Evolutionary conservation across 2,329 filamentous ascomycete genomes (phyloP).

Genomic region (Aspergillus pseudoterreus): DNA sequence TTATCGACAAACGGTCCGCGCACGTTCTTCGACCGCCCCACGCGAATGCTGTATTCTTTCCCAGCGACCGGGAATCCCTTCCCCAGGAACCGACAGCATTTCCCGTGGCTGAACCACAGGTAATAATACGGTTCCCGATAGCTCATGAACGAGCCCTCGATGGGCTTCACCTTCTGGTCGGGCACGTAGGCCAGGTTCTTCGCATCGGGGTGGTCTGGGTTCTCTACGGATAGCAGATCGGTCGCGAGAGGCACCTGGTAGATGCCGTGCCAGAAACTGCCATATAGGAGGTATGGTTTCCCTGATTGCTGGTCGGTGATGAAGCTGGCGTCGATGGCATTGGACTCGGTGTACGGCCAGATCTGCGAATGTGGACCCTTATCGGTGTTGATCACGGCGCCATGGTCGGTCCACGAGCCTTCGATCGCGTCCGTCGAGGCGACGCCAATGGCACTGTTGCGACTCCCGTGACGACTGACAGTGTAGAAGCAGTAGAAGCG

Average conservation of each 20-base stretch:
- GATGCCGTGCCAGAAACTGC: conserved; percentile 35
- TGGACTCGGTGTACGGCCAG: conserved; percentile 32
- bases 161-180: conserved; percentile 16
- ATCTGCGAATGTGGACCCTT: conserved; percentile 19
- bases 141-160: conserved; percentile 36
- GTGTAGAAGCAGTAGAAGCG: conserved; percentile 38
- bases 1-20: conserved; percentile 35
- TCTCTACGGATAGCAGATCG: conserved; percentile 27
- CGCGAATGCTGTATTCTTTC: conserved; percentile 33
- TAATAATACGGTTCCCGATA: conserved; percentile 36
- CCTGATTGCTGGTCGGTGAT: conserved; percentile 23
- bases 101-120: conserved; percentile 37
- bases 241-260: conserved; percentile 32
- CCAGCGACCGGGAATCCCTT: conserved; percentile 24
- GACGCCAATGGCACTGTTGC: conserved; percentile 35
- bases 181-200: conserved; percentile 27
- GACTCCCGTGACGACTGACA: conserved; percentile 24
- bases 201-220: conserved; percentile 19
- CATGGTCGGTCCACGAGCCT: conserved; percentile 33
- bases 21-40: conserved; percentile 31
- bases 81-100: conserved; percentile 31
- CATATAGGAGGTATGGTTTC: conserved; percentile 29
- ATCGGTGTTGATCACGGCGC: conserved; percentile 30
- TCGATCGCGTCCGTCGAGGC: conserved; percentile 27
- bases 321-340: conserved; percentile 36